Percentiles rank a stretch among this genome's conserved stretches.
Conservation (phyloP, 148 eudicot genomes). For the Euryodendron excelsum region DNA sequence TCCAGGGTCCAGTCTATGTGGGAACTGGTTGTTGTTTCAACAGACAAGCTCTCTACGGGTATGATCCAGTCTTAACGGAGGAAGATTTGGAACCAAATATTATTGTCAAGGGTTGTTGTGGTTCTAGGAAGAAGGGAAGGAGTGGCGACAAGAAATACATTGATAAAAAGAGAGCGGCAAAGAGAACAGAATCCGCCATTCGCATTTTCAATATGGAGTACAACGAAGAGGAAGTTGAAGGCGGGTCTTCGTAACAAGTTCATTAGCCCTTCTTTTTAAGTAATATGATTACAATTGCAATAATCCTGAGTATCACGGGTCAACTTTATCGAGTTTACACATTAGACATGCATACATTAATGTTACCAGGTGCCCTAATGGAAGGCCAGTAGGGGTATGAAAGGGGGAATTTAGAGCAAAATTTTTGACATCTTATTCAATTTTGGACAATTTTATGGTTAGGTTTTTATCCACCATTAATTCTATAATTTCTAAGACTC, state of each 20-base stretch:
- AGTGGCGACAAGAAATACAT: constrained; percentile 59
- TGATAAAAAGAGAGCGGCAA: constrained; percentile 72
- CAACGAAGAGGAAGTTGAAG: constrained; percentile 91
- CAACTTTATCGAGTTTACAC: neutral
- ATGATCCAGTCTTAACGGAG: constrained; percentile 86
- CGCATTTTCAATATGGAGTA: constrained; percentile 95
- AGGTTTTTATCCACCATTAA: neutral
- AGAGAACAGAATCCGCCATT: constrained; percentile 85
- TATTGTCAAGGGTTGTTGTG: constrained; percentile 76
- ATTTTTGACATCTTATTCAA: neutral
- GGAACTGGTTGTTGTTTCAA: constrained; percentile 99
- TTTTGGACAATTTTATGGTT: neutral
- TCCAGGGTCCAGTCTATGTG: constrained; percentile 97
- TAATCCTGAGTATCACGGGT: neutral
- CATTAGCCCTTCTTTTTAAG: neutral
- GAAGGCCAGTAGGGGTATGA: neutral
- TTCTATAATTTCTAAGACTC: neutral
- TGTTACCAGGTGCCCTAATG: neutral
- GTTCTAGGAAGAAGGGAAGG: constrained; percentile 79
- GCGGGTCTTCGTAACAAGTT: constrained; percentile 27
- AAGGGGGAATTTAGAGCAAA: neutral
- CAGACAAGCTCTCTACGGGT: constrained; percentile 95
- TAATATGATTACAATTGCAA: neutral
- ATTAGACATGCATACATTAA: neutral
- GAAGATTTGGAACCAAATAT: constrained; percentile 94